Evolutionary conservation across 805 yeast genomes (phyloP), one percentile per base, ranked within the genome.

Genomic region (Saturnispora serradocipensis): DNA sequence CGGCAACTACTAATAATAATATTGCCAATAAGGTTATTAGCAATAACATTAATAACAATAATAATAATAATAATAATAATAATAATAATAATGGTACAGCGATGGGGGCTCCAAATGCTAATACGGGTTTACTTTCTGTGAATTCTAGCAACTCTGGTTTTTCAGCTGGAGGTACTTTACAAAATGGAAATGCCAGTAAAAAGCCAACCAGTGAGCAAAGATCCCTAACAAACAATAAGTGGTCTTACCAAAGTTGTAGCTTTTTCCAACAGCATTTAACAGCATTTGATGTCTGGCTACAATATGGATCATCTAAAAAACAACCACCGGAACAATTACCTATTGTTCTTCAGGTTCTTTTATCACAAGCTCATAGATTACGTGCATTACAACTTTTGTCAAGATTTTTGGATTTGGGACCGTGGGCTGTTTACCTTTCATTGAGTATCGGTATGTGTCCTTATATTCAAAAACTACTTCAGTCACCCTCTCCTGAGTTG

Each of bases 221-320:
- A 35, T 25, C 51, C 4, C 45, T 39, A 18, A 46, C n/a, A 30
- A 54, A 30, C 13, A 11, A 24, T 13, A 49, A 49, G 27, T 59
- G 73, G 43, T 81, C 81, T 58, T 88, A 88, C 65, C 90, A 88
- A 62, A 96, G 88, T 62, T 87, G 97, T 4, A 84, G 95, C 2
- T 93, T 93, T 64, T 93, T 93, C 63, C 97, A 93, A 68, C 97
- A 89, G 63, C 97, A 89, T 64, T 73, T 90, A 52, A 93, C 97
- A 0, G 98, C 98, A 9, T 91, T 93, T 70, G 97, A 93, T 62
- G 80, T 89, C 36, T 93, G 99, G 99, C 76, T 93, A 50, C 86
- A 88, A 62, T 90, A 88, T 65, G 95, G 95, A 0, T 81, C 95
- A 0, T 84, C 88, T 42, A 77, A 88, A 0, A 81, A 84, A 59